Percentiles rank a stretch among this genome's conserved stretches.
Conservation (phyloP, 495 filamentous ascomycete species). For the Penicillium herquei region DNA sequence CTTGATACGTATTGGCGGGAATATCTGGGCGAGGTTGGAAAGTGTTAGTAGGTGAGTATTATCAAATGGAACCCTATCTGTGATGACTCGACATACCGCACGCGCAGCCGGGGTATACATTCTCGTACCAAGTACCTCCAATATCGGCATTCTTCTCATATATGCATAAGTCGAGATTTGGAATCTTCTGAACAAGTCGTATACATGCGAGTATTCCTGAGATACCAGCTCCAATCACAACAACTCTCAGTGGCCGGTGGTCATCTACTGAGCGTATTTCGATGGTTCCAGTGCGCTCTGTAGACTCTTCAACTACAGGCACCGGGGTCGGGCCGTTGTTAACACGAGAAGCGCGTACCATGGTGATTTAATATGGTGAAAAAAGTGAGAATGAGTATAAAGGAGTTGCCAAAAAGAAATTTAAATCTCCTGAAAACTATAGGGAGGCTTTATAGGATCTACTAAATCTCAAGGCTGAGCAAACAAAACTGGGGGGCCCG, state of each 20-base stretch:
- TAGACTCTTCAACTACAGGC: neutral
- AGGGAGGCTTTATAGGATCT: no score
- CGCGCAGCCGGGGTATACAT: conserved; percentile 66
- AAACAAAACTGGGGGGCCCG: no score
- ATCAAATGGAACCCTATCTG: neutral
- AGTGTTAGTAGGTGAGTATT: neutral
- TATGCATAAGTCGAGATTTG: conserved; percentile 59
- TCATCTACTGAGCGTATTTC: conserved; percentile 56
- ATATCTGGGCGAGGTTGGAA: conserved; percentile 24
- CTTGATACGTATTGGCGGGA: conserved; percentile 50
- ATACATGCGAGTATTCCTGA: conserved; percentile 63
- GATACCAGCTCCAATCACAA: conserved; percentile 65
- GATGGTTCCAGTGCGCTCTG: neutral
- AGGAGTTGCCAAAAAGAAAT: neutral
- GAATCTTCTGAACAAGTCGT: conserved; percentile 55
- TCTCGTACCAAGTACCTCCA: conserved; percentile 73
- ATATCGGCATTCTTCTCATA: conserved; percentile 80
- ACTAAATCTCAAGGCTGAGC: no score
- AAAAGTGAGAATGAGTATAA: neutral
- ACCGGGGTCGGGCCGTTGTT: neutral
- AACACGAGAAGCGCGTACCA: conserved; percentile 15
- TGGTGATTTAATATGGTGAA: conserved; percentile 1
- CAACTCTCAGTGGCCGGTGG: conserved; percentile 52
- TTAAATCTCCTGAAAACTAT: neutral
- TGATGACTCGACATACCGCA: conserved; percentile 35